Evolutionary conservation across 345 rosid species (phyloP), one percentile per base, ranked within the genome.

Genomic region (Raphanus sativus): DNA sequence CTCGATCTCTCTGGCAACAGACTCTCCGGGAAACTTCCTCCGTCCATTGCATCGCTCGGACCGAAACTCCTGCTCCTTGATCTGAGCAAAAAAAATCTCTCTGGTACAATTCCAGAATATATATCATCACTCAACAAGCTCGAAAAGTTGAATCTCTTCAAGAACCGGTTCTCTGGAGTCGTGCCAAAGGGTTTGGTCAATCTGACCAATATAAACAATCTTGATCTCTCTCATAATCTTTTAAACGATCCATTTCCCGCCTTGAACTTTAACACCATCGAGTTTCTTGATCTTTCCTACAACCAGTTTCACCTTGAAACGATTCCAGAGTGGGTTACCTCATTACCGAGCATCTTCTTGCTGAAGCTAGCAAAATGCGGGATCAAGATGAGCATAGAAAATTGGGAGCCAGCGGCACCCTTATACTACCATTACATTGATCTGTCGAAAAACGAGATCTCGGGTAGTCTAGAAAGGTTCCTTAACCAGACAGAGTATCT

Each of bases 371-470:
- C 90, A 0, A 85, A 80, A 52, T 89, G 96, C 29, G 94, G 98
- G 54, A 83, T 92, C 80, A 84, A 85, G 74, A 82, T 87, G 82
- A 83, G 70, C 3, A 64, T 92, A 29, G 84, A 81, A 30, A 52
- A 76, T 29, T 89, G 94, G 94, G 78, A 83, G 74, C 98, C 94
- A 4, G 86, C 74, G n/a, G 33, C 87, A 71, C 85, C 87, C 0
- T 89, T 86, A 77, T 92, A 83, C 78, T 92, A 90, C 66, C 96
- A 92, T 77, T 90, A 28, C 83, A 85, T 92, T 63, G 98, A 90
- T 77, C 59, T 90, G 5, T 85, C 92, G 3, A 82, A 83, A 11
- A 92, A 92, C 69, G 84, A 92, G 25, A 86, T 90, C 38, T 70
- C 93, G 1, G 95, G 97, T 0, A 80, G 85, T 67, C 90, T 89